Evolutionary conservation across 208 protist genomes (phyloP), one percentile per base, ranked within the genome.

Genomic region (Leishmania martiniquensis): DNA sequence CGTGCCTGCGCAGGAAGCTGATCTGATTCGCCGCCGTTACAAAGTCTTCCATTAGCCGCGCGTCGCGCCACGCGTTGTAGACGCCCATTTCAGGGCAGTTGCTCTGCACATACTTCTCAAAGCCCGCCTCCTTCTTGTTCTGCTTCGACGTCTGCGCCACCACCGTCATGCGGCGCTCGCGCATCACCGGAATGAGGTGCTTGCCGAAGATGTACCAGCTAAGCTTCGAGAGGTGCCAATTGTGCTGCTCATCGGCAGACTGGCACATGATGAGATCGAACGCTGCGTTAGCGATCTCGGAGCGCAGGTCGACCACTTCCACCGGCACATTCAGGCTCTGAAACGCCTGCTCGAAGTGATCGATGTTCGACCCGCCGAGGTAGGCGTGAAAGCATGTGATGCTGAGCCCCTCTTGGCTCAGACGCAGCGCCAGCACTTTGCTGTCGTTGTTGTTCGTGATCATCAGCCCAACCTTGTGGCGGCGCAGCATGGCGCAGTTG

Each of bases 11-110:
- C 67, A 98, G 77, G 86, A 89, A 97, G 39, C 82, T 80, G 39
- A 95, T 87, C 88, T 97, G 95, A 45, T 97, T 89, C 7, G 85
- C 84, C 54, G 85, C 80, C n/a, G 85, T 86, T 17, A 84, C 67
- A 77, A 96, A 96, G 76, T 97, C 92, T 80, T 95, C 85, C 82
- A 97, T 86, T 7, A 98, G 89, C 32, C 87, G 84, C 22, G 78
- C 72, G 85, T 98, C 95, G 34, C 93, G 86, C 95, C 95, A 98
- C 45, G 95, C 93, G 80, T 96, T 96, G 88, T 97, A 98, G 25
- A 97, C 92, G 20, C 85, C 87, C 90, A 98, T 96, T 77, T 90
- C 84, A 13, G 95, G 95, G 39, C 77, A 87, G 83, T 95, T 88
- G 75, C 82, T 88, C 54, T 94, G 89, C 39, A 95, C 93, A 82